phyloP scores from a whole-genome alignment of 192 early-diverging fungal species.

The Rhizophagus sp. region DNA sequence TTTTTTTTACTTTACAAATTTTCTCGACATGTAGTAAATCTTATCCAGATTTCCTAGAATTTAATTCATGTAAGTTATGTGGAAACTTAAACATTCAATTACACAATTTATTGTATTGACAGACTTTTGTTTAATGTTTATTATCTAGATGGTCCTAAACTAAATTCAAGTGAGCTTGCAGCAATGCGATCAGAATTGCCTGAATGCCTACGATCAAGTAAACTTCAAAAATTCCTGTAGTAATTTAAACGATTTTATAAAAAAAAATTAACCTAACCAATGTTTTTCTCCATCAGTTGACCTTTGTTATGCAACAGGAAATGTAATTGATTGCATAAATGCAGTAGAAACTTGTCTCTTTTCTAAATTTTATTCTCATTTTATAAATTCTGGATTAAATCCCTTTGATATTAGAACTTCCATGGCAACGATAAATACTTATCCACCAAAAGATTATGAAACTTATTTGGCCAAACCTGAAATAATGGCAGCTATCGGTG shows the following conservation, averaged over 20 bases:
- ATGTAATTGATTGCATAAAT: slow-evolving; percentile 21
- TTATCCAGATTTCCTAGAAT: slow-evolving; percentile 31
- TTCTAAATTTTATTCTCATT: slow-evolving; percentile 4
- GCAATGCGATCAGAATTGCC: slow-evolving; percentile 34
- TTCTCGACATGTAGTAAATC: slow-evolving; percentile 34
- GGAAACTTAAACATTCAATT: no score
- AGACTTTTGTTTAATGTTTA: slow-evolving; percentile 35
- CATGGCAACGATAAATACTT: slow-evolving; percentile 25
- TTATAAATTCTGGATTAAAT: slow-evolving; percentile 46
- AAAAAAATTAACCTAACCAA: not conserved
- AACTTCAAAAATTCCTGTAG: not conserved
- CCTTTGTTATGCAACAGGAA: not conserved
- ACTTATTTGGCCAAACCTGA: slow-evolving; percentile 51
- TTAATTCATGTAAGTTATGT: slow-evolving; percentile 44
- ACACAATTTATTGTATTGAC: no score
- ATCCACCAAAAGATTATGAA: slow-evolving; percentile 64
- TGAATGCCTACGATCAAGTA: not conserved
- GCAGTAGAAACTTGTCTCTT: slow-evolving; percentile 44
- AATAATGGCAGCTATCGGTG: slow-evolving; percentile 57
- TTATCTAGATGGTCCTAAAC: slow-evolving; percentile 38
- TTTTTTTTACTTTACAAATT: no score
- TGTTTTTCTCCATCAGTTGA: not conserved
- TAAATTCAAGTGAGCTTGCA: slow-evolving; percentile 57
- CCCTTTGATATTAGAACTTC: slow-evolving; percentile 71
- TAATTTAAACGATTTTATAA: not conserved